Evolutionary conservation across 1,139 yeast genomes (phyloP), one percentile per base, ranked within the genome.

Genomic region (Suhomyces maxii): DNA sequence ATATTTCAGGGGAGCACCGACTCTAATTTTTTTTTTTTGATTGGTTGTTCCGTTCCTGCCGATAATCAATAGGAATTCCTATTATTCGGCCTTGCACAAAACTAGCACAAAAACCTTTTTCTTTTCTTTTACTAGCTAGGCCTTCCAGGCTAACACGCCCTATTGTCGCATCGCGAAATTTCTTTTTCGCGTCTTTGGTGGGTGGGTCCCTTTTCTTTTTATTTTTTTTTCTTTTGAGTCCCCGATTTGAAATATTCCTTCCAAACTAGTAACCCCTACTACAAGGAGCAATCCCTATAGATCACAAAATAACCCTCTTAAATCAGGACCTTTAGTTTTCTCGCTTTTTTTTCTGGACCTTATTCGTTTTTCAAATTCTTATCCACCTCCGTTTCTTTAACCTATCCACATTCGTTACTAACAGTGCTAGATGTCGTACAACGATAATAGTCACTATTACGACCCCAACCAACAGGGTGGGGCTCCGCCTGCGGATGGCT

Each of bases 371-470:
- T 46, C 37, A 37, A 14, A 28, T 28, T 36, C 36, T 39, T n/a
- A 32, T 39, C 43, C 41, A 33, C 40, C 34, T 41, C 45, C 11
- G 31, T 28, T 45, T 45, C 48, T 38, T 45, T 36, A 40, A 36
- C 36, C 35, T 26, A 25, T 41, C 37, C 38, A 45, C 49, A 42
- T 46, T 46, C 46, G 46, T 46, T 46, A 46, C 49, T 46, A 46
- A 46, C 49, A 45, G 11, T 46, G 43, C 46, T 46, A 46, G 78
- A 75, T 75, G 79, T 74, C 80, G 73, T 70, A 71, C 75, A 77
- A 75, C 73, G 73, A 73, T 65, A 69, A 73, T 64, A 73, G 71
- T 57, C 68, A 73, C 61, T 73, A 75, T 64, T 74, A 75, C 63
- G 77, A 73, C 59, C 76, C 77, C 50, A 68, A 71, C 60, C 77